These are phyloP conservation scores for Suhomyces anneliseae DNA, from an alignment of 1,139 yeast genomes.

Conservation along the genomic window DNA sequence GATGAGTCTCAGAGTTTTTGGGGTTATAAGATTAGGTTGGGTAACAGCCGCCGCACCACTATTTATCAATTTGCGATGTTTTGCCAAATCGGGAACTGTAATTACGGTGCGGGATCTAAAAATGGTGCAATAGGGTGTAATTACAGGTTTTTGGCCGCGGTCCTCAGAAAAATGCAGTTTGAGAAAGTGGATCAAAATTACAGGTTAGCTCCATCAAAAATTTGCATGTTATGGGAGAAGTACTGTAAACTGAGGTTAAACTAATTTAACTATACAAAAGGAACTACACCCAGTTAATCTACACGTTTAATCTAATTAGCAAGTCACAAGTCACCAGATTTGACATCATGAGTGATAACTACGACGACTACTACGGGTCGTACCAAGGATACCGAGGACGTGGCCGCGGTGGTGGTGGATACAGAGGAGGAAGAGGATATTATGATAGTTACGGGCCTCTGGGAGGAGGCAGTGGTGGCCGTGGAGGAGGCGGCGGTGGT, in stretches of 20 bases:
- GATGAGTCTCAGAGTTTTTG: too few species aligned
- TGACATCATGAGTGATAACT: not conserved
- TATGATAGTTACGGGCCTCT: not conserved
- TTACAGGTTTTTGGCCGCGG: too few species aligned
- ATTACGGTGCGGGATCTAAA: not conserved
- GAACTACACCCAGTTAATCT: too few species aligned
- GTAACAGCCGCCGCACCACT: constrained; percentile 3
- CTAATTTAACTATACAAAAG: too few species aligned
- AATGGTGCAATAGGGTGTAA: too few species aligned
- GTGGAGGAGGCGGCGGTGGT: constrained; percentile 6
- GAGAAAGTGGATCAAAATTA: too few species aligned
- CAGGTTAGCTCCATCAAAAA: too few species aligned
- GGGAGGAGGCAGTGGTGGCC: constrained; percentile 2
- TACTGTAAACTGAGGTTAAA: not conserved
- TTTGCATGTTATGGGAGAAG: not conserved
- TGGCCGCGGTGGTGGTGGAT: constrained; percentile 6
- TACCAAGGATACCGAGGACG: constrained; percentile 12
- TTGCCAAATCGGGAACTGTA: constrained; percentile 11
- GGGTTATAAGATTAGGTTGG: not conserved
- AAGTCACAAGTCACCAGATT: not conserved
- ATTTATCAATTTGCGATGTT: constrained; percentile 3
- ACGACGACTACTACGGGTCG: constrained; percentile 11
- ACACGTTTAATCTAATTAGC: too few species aligned
- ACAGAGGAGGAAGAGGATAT: constrained; percentile 6
- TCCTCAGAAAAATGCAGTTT: too few species aligned